Conservation (phyloP, 139 green algal genomes). For the Pseudopediastrum boryanum region DNA sequence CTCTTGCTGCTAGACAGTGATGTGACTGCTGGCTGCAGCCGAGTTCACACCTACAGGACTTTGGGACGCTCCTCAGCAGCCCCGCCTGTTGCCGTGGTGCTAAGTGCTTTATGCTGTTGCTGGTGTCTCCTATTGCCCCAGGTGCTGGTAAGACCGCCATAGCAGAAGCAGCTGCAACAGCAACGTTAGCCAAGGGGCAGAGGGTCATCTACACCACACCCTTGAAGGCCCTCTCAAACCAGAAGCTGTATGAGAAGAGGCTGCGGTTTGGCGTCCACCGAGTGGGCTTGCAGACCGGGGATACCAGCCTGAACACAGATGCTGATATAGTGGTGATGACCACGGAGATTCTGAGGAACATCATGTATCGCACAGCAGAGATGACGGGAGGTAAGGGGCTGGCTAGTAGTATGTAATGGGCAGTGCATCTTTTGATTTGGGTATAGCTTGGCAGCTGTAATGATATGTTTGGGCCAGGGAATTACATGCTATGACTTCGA, state of each 20-base stretch:
- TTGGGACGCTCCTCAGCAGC: too few relatives aligned
- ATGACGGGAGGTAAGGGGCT: background rate
- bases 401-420: too few relatives aligned
- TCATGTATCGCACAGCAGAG: slow-evolving; percentile 85
- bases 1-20: too few relatives aligned
- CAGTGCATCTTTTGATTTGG: too few relatives aligned
- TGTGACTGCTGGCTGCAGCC: too few relatives aligned
- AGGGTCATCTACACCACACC: slow-evolving; percentile 92
- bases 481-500: too few relatives aligned
- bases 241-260: slow-evolving; percentile 91
- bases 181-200: slow-evolving; percentile 73
- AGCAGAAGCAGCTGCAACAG: slow-evolving; percentile 86
- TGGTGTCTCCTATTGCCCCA: background rate
- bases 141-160: slow-evolving; percentile 97
- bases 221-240: slow-evolving; percentile 90
- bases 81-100: background rate
- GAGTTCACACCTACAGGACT: too few relatives aligned
- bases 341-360: slow-evolving; percentile 98
- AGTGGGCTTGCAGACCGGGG: slow-evolving; percentile 85
- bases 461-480: too few relatives aligned
- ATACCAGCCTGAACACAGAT: slow-evolving; percentile 89
- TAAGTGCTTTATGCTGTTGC: background rate
- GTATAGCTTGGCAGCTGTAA: too few relatives aligned
- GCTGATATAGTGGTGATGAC: slow-evolving; percentile 96
- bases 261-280: slow-evolving; percentile 72